phyloP scores from a whole-genome alignment of 192 early-diverging fungal genomes.

The Powellomyces hirtus region DNA sequence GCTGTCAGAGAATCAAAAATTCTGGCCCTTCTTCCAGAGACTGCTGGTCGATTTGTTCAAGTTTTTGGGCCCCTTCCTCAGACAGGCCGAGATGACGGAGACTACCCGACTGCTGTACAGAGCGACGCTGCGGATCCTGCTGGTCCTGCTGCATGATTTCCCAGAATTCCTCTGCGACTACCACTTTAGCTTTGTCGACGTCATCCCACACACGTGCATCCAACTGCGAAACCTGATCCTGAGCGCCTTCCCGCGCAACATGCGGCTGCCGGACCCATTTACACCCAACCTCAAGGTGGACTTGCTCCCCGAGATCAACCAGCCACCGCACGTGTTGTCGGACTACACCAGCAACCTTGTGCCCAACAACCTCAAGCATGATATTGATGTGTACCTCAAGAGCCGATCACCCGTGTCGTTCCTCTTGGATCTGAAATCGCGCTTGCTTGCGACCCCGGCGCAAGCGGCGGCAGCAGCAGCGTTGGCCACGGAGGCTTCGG shows the following conservation, averaged over 20 bases:
- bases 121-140: constrained; percentile 83
- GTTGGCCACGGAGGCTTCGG: neutral
- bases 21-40: constrained; percentile 84
- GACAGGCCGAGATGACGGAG: constrained; percentile 65
- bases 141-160: constrained; percentile 94
- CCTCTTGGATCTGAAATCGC: constrained; percentile 53
- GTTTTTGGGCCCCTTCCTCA: constrained; percentile 84
- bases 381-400: constrained; percentile 72
- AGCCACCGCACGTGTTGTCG: constrained; percentile 82
- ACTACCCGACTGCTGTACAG: constrained; percentile 83
- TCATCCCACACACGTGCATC: constrained; percentile 86
- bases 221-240: constrained; percentile 95
- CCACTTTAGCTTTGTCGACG: constrained; percentile 87
- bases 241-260: constrained; percentile 92
- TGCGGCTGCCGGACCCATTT: constrained; percentile 96
- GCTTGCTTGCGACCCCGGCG: constrained; percentile 32
- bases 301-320: constrained; percentile 82
- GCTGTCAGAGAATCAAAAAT: constrained; percentile 72
- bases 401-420: constrained; percentile 58
- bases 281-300: constrained; percentile 93
- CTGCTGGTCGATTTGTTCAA: constrained; percentile 80
- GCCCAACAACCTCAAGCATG: constrained; percentile 62
- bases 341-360: constrained; percentile 71
- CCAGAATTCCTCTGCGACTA: constrained; percentile 96
- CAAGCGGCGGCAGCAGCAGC: neutral